A percentile compares a stretch with the other conserved stretches of the same genome.
phyloP scores from a whole-genome alignment of 495 filamentous ascomycete species.

The Daldinia concentrica region DNA sequence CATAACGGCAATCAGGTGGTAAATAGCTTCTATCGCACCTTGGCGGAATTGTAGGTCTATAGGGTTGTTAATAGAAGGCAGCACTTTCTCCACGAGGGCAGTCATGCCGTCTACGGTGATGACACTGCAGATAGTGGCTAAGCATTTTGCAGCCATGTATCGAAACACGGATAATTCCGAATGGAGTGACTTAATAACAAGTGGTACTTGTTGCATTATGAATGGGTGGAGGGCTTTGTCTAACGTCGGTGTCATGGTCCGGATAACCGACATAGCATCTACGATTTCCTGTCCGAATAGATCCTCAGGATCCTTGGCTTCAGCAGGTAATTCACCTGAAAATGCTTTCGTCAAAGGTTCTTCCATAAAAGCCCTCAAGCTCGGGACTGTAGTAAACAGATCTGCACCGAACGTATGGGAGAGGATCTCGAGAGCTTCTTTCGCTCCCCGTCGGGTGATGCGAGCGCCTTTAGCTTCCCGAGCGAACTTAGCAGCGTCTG shows the following conservation, averaged over 20 bases:
- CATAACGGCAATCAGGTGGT: constrained; percentile 97
- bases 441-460: constrained; percentile 90
- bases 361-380: constrained; percentile 80
- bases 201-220: constrained; percentile 83
- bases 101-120: constrained; percentile 96
- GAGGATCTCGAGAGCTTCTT: constrained; percentile 92
- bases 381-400: constrained; percentile 81
- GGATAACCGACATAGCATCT: constrained; percentile 90
- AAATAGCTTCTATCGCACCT: constrained; percentile 92
- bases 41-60: constrained; percentile 86
- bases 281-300: constrained; percentile 89
- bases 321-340: constrained; percentile 71
- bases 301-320: constrained; percentile 72
- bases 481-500: constrained; percentile 87
- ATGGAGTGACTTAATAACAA: constrained; percentile 84
- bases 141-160: constrained; percentile 96
- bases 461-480: constrained; percentile 84
- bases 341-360: constrained; percentile 79
- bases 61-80: constrained; percentile 89
- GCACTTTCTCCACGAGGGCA: constrained; percentile 88
- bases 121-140: constrained; percentile 96
- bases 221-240: constrained; percentile 76
- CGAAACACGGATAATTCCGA: constrained; percentile 89
- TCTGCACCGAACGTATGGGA: constrained; percentile 77
- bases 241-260: constrained; percentile 87